Percentiles rank a stretch among this genome's conserved stretches.
phyloP scores from a whole-genome alignment of 2,329 filamentous ascomycete genomes.

The Reticulascus tulasneorum region DNA sequence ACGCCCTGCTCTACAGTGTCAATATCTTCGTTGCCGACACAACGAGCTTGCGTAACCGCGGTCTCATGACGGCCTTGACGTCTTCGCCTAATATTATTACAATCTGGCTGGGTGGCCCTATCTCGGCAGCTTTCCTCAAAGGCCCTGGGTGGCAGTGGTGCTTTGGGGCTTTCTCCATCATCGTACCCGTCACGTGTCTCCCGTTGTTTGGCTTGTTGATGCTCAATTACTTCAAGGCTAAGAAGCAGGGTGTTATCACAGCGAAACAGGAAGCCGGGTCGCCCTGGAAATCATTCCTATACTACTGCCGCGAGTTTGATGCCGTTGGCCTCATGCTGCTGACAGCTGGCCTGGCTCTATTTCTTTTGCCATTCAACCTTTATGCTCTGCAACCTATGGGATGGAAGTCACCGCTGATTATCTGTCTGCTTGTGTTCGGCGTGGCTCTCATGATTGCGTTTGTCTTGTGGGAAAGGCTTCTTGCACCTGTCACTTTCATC shows the following conservation, averaged over 20 bases:
- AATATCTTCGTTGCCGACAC: conserved; percentile 40
- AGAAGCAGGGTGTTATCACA: conserved; percentile 38
- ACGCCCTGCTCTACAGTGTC: conserved; percentile 36
- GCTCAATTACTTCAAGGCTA: conserved; percentile 41
- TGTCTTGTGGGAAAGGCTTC: conserved; percentile 44
- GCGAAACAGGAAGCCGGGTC: no score
- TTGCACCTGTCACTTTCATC: conserved; percentile 49
- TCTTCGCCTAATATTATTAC: conserved; percentile 38
- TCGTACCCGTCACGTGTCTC: conserved; percentile 45
- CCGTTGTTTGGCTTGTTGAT: conserved; percentile 32
- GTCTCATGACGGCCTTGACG: conserved; percentile 38
- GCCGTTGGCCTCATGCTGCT: conserved; percentile 47
- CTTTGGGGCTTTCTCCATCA: conserved; percentile 61
- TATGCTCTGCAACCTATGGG: conserved; percentile 30
- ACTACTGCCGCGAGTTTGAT: conserved; percentile 25
- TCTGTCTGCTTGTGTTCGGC: conserved; percentile 51
- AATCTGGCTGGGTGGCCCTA: conserved; percentile 38
- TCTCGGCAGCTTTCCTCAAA: conserved; percentile 34
- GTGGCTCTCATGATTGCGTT: conserved; percentile 47
- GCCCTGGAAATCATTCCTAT: no score
- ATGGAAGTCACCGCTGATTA: conserved; percentile 41
- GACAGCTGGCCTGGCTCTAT: conserved; percentile 46
- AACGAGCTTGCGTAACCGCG: conserved; percentile 38
- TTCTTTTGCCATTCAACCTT: conserved; percentile 56
- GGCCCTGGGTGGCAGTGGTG: conserved; percentile 39